phyloP scores from a whole-genome alignment of 306 rosid species.

The Fragaria ananassa region DNA sequence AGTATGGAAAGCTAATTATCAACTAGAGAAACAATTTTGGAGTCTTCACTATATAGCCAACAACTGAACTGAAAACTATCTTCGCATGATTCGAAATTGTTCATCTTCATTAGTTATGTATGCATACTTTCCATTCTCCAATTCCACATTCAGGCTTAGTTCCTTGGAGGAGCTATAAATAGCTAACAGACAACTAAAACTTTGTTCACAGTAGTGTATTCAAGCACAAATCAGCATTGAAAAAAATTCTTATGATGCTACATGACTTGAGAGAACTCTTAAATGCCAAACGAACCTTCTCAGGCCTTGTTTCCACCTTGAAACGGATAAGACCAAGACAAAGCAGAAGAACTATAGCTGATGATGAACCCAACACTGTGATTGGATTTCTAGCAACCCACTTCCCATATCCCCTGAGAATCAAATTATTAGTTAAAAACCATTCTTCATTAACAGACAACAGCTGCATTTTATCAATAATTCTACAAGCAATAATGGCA shows the following conservation, averaged over 20 bases:
- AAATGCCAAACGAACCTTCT: slow-evolving; percentile 54
- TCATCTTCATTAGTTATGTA: not conserved
- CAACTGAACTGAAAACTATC: not conserved
- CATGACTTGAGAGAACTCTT: slow-evolving; percentile 16
- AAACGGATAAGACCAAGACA: slow-evolving; percentile 84
- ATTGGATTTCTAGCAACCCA: slow-evolving; percentile 88
- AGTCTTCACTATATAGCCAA: not conserved
- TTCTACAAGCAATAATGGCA: slow-evolving; percentile 21
- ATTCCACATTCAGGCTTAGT: not conserved
- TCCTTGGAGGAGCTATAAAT: not conserved
- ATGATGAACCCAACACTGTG: slow-evolving; percentile 63
- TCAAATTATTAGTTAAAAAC: slow-evolving; percentile 30
- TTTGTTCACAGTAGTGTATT: not conserved
- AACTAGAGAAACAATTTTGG: slow-evolving; percentile 5
- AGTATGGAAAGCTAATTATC: not conserved
- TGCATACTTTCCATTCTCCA: not conserved
- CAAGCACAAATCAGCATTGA: not conserved
- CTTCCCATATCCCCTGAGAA: slow-evolving; percentile 78
- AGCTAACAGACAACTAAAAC: too few relatives aligned
- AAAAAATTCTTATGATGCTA: not conserved
- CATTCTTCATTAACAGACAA: slow-evolving; percentile 23
- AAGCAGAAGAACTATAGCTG: slow-evolving; percentile 68
- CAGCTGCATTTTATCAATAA: not conserved
- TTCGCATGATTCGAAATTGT: not conserved
- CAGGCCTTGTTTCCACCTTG: slow-evolving; percentile 95